phyloP scores from a whole-genome alignment of 306 rosid genomes.

The Malus fusca region DNA sequence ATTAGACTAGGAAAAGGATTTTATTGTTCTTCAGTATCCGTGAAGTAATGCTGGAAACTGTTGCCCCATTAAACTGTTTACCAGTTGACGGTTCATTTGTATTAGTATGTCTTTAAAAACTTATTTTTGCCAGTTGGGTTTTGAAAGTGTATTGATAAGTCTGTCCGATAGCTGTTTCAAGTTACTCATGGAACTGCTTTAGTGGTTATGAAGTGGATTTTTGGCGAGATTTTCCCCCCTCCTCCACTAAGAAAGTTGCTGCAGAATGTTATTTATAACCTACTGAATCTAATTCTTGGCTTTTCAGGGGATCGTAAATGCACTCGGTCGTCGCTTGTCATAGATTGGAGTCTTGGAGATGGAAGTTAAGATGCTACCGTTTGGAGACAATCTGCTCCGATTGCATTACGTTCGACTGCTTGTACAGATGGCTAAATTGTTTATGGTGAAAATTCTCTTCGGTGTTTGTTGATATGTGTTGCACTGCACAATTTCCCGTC shows the following conservation, averaged over 20 bases:
- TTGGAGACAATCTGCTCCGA: neutral
- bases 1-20: neutral
- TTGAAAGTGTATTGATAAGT: neutral
- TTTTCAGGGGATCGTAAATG: neutral
- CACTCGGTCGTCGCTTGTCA: neutral
- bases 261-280: neutral
- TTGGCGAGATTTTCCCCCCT: neutral
- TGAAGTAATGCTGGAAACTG: neutral
- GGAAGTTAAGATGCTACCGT: neutral
- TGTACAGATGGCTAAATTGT: constrained; percentile 6
- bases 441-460: neutral
- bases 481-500: neutral
- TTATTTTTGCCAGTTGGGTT: neutral
- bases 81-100: neutral
- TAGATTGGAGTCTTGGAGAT: neutral
- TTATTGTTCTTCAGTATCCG: neutral
- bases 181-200: neutral
- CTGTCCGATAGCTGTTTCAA: neutral
- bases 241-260: neutral
- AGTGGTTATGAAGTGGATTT: neutral
- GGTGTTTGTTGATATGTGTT: neutral
- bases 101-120: neutral
- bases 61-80: neutral
- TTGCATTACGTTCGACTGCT: neutral
- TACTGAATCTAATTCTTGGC: neutral